Base-by-base conservation (phyloP, 2,329 filamentous ascomycete genomes). In the Diplodia mutila region DNA sequence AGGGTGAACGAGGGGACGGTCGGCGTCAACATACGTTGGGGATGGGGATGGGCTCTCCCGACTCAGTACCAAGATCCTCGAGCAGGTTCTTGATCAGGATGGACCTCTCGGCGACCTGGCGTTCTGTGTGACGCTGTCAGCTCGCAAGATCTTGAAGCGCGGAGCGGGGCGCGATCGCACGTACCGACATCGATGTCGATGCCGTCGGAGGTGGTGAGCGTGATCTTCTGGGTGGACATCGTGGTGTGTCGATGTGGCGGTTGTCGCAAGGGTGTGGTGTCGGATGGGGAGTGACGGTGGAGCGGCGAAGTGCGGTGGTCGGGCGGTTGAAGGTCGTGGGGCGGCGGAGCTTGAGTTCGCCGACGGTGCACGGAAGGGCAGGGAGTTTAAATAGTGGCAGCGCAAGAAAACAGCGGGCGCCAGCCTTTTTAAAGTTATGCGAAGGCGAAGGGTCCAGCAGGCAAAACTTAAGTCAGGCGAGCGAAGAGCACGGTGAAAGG, bases 1-100 rank as follows among this genome's bases (percentile, higher is more conserved):
- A n/a, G 42, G 18, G n/a, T 46, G 42, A 21, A n/a, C 9, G 34
- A 37, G 8, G 53, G 34, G 57, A 46, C 57, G 57, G 63, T 21
- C n/a, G 25, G 16, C n/a, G 37, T 48, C 54, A 59, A 75, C 81
- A 70, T 76, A 83, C 82, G 78, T 97, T 97, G 71, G 91, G 92
- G 70, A 97, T 94, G 9, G 95, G 94, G 65, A 99, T 94, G 2
- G 91, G 86, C 77, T 94, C 89, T 25, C 79, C 77, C 69, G 78
- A 79, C 63, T 83, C 82, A 66, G 78, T 89, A 72, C 93, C 93
- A 57, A 98, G 83, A 83, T 99, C 95, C 77, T 97, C 94, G 54
- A 99, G 87, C 90, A 99, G 90, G 85, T 98, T 97, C 89, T 97
- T 97, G 85, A 99, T 96, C 65, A 99, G 86, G 75, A 97, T 89